These are phyloP conservation scores for Paramarasmius palmivorus DNA, from an alignment of 1,284 basidiomycete genomes.

Conservation along the genomic window DNA sequence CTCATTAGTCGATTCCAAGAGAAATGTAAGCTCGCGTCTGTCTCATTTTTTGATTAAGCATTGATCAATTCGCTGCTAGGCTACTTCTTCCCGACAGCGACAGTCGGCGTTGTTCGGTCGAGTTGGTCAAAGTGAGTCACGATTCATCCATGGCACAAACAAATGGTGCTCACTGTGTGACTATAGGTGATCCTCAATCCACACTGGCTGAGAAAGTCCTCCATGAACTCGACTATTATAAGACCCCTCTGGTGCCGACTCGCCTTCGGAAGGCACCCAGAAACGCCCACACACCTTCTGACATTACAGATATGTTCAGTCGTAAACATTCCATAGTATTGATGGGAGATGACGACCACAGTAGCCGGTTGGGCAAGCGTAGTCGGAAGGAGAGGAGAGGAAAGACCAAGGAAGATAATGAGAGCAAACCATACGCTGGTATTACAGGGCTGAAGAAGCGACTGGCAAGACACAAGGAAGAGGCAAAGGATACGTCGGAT, in stretches of 20 bases:
- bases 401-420: conserved; percentile 36
- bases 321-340: conserved; percentile 59
- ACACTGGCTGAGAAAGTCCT: conserved; percentile 64
- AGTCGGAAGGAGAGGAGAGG: conserved; percentile 28
- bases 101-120: conserved; percentile 49
- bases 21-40: conserved; percentile 42
- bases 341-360: conserved; percentile 53
- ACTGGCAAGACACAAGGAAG: conserved; percentile 48
- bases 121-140: conserved; percentile 32
- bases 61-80: conserved; percentile 33
- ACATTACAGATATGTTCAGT: conserved; percentile 65
- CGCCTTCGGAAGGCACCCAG: conserved; percentile 47
- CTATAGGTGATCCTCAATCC: conserved; percentile 31
- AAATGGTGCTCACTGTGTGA: background rate
- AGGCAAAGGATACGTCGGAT: conserved; percentile 28
- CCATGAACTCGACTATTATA: conserved; percentile 71
- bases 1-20: conserved; percentile 56
- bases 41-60: conserved; percentile 7
- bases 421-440: conserved; percentile 71
- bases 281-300: conserved; percentile 24
- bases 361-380: conserved; percentile 35
- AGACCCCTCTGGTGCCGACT: conserved; percentile 71
- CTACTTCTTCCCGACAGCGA: conserved; percentile 49
- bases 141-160: conserved; percentile 5
- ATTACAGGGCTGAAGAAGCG: conserved; percentile 75